Base-by-base conservation (phyloP, 2,329 filamentous ascomycete genomes). In the Aspergillus sp. region DNA sequence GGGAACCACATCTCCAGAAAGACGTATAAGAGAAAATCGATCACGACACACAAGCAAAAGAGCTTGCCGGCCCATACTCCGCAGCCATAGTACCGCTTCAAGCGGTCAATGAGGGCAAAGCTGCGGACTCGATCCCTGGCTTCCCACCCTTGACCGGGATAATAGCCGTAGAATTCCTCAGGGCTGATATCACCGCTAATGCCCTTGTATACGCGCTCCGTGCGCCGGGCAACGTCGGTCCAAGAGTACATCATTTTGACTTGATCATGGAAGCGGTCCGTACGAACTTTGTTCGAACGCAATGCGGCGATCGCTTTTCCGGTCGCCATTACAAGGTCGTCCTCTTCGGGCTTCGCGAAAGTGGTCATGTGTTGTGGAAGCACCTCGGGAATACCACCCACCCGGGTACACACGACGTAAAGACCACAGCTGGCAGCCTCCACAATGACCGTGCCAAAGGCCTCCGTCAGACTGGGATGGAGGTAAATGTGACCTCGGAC, bases 241-340 rank as follows among this genome's bases (percentile, higher is more conserved):
- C 94, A 99, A 1, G 91, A 96, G 75, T 99, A 99, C 94, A 97
- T 97, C 77, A 89, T 89, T 72, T 93, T 91, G 57, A 99, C 94
- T 71, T 97, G 89, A 60, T 96, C 93, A 69, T 99, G 94, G 67
- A 99, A 99, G 40, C 88, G 84, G 69, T 97, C 93, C 1, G 94
- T 96, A 57, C 91, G 86, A 23, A 99, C 88, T 63, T 88, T 90
- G 61, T 92, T 93, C 5, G 88, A 88, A 42, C 93, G 86, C 51
- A 99, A 80, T 25, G 89, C 88, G 0, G 86, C 88, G 56, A 99
- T 97, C 16, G 95, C 94, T 60, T 87, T 88, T 16, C 90, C 89
- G 0, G 95, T 97, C 3, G 93, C 94, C 40, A 85, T 81, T 0
- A 99, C 93, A 10, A 99, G 78, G 65, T 97, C 93, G 68, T 97